A percentile compares a stretch with the other conserved stretches of the same genome.
These are phyloP conservation scores for Galeopsis tetrahit DNA, from an alignment of 257 asterid genomes.

Conservation along the genomic window DNA sequence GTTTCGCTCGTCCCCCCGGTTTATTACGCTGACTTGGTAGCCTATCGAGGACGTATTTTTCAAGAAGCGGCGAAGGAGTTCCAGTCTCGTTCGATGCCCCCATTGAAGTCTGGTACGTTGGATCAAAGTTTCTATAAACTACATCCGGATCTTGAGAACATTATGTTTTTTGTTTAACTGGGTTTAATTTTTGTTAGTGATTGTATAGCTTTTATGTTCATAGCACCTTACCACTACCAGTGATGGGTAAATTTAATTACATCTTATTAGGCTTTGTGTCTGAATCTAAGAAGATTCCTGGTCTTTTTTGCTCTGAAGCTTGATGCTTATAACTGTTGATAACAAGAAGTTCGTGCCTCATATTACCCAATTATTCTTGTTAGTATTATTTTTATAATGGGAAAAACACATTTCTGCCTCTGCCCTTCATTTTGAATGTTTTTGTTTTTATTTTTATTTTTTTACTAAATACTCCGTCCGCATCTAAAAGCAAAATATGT, in stretches of 20 bases:
- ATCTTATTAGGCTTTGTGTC: slow-evolving; percentile 29
- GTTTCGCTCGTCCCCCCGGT: slow-evolving; percentile 77
- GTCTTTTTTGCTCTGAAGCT: background rate
- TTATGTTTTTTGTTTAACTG: slow-evolving; percentile 59
- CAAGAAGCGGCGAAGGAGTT: slow-evolving; percentile 66
- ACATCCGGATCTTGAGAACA: slow-evolving; percentile 55
- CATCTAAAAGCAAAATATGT: too few species aligned
- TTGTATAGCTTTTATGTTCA: slow-evolving; percentile 8
- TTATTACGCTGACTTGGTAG: slow-evolving; percentile 74
- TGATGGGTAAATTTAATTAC: background rate
- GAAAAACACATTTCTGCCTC: too few species aligned
- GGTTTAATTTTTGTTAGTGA: background rate
- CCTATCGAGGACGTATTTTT: slow-evolving; percentile 66
- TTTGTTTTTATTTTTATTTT: too few species aligned
- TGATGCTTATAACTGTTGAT: background rate
- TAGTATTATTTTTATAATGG: too few species aligned
- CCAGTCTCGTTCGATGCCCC: slow-evolving; percentile 23
- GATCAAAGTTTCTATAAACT: slow-evolving; percentile 44
- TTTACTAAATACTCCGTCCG: too few species aligned
- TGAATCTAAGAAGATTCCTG: slow-evolving; percentile 29
- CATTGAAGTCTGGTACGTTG: slow-evolving; percentile 40
- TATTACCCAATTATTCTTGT: too few species aligned
- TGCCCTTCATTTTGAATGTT: too few species aligned
- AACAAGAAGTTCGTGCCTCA: too few species aligned
- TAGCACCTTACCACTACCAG: background rate